phyloP scores from a whole-genome alignment of 2,329 filamentous ascomycete genomes.

The Pyrenophora seminiperda region DNA sequence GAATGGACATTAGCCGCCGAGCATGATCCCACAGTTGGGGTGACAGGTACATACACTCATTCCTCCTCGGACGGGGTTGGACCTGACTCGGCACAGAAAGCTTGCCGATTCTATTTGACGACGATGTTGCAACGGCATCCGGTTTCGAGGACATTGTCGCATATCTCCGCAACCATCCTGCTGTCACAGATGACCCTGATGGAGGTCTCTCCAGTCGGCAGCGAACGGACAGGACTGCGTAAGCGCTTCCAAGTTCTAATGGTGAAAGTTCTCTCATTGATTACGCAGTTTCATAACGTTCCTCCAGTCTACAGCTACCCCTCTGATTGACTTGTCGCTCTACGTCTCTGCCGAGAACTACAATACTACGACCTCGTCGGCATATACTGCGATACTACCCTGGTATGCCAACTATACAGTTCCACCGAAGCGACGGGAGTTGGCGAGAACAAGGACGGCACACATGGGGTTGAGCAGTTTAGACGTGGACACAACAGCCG shows the following conservation, averaged over 20 bases:
- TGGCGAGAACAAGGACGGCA: conserved; percentile 69
- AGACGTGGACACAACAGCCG: conserved; percentile 51
- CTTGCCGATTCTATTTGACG: conserved; percentile 63
- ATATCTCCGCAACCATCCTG: conserved; percentile 55
- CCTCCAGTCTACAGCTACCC: conserved; percentile 73
- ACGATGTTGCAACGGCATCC: conserved; percentile 57
- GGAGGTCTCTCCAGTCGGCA: conserved; percentile 37
- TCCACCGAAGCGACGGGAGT: conserved; percentile 72
- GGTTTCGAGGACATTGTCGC: conserved; percentile 67
- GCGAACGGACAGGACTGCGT: conserved; percentile 52
- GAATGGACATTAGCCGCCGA: conserved; percentile 50
- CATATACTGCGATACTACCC: conserved; percentile 77
- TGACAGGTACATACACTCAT: conserved; percentile 55
- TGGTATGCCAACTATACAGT: conserved; percentile 90
- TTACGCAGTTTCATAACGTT: conserved; percentile 62
- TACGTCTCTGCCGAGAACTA: conserved; percentile 93
- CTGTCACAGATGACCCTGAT: conserved; percentile 37
- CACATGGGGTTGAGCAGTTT: conserved; percentile 55
- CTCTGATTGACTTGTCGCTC: conserved; percentile 82
- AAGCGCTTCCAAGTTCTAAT: conserved; percentile 1
- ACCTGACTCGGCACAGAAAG: conserved; percentile 51
- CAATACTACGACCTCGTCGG: conserved; percentile 73
- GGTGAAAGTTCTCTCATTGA: not conserved
- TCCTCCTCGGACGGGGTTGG: not conserved
- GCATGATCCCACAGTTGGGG: conserved; percentile 70